Evolutionary conservation across 2,329 filamentous ascomycete species (phyloP).

Genomic region (Colletotrichum spinosum): DNA sequence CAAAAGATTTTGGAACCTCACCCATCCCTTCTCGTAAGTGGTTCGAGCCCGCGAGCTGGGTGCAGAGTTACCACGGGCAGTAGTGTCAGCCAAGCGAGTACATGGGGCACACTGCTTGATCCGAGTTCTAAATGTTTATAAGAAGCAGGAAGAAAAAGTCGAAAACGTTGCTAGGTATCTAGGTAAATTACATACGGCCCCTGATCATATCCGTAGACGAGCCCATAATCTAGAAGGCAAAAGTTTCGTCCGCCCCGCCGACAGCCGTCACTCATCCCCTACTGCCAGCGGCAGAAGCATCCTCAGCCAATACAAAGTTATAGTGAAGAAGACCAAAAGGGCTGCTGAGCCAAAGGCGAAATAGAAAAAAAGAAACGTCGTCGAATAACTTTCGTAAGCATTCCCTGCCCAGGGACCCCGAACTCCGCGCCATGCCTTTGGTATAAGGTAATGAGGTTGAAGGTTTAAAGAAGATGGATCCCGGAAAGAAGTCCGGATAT

Average conservation of each 20-base stretch:
- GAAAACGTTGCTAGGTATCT: conserved; percentile 4
- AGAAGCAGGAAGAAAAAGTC: not conserved
- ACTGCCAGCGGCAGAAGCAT: no score
- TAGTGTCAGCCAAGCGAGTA: no score
- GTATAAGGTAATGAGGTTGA: conserved; percentile 34
- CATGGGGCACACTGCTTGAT: no score
- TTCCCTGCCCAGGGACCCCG: conserved; percentile 24
- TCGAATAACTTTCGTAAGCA: conserved; percentile 32
- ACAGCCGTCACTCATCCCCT: no score
- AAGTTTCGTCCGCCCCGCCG: no score
- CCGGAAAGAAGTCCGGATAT: conserved; percentile 35
- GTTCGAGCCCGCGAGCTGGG: no score
- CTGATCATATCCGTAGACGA: not conserved
- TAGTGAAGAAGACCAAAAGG: conserved; percentile 2
- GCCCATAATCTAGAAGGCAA: no score
- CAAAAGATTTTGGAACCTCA: no score
- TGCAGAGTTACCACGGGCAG: no score
- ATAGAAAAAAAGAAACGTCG: conserved; percentile 15
- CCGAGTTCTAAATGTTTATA: not conserved
- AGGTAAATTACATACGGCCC: conserved; percentile 19
- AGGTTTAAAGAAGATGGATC: conserved; percentile 12
- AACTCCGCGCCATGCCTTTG: conserved; percentile 40
- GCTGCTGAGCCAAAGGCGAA: not conserved
- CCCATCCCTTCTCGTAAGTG: no score
- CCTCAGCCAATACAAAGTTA: not conserved